phyloP scores from a whole-genome alignment of 345 rosid genomes.

The Citrus mangshanensis region DNA sequence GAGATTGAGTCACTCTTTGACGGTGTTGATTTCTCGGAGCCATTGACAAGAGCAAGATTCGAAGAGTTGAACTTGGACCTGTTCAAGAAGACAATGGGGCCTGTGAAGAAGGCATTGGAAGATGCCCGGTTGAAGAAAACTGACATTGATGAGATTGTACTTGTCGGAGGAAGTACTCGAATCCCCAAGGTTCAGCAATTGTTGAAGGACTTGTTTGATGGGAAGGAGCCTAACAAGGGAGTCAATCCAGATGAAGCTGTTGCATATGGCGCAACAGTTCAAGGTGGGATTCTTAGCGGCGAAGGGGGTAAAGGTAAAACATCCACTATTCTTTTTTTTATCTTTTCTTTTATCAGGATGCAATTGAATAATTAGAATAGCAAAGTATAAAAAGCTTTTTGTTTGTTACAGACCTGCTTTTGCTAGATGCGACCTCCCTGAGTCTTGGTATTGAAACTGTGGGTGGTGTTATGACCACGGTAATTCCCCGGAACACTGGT shows the following conservation, averaged over 20 bases:
- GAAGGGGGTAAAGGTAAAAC: slow-evolving; percentile 41
- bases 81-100: slow-evolving; percentile 50
- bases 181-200: slow-evolving; percentile 51
- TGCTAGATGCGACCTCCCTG: slow-evolving; percentile 46
- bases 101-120: slow-evolving; percentile 43
- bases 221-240: slow-evolving; percentile 48
- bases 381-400: background rate
- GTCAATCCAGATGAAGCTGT: slow-evolving; percentile 66
- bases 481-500: slow-evolving; percentile 51
- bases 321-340: background rate
- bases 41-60: slow-evolving; percentile 47
- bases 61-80: slow-evolving; percentile 55
- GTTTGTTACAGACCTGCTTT: slow-evolving; percentile 31
- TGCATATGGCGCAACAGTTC: slow-evolving; percentile 59
- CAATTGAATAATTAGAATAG: background rate
- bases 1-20: slow-evolving; percentile 49
- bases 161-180: slow-evolving; percentile 64
- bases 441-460: slow-evolving; percentile 53
- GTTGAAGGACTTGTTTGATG: slow-evolving; percentile 47
- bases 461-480: slow-evolving; percentile 55
- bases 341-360: background rate
- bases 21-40: slow-evolving; percentile 60
- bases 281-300: slow-evolving; percentile 46
- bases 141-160: slow-evolving; percentile 49
- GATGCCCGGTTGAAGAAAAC: slow-evolving; percentile 42